These are phyloP conservation scores for Trichoderma atrobrunneum DNA, from an alignment of 2,329 filamentous ascomycete genomes.

Conservation along the genomic window DNA sequence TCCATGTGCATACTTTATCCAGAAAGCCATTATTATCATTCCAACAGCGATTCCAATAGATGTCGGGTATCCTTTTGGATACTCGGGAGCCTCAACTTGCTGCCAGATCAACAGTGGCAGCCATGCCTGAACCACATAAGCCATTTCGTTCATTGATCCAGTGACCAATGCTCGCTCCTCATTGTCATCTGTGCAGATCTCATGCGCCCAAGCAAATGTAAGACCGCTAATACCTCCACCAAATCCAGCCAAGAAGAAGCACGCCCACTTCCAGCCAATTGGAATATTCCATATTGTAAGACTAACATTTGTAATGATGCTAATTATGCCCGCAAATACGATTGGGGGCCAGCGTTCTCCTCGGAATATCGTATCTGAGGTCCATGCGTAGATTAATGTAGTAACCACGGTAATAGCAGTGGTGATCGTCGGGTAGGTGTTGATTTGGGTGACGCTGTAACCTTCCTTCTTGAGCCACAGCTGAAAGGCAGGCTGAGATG, in stretches of 20 bases:
- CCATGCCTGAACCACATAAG: conserved; percentile 68
- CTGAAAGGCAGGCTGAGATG: conserved; percentile 54
- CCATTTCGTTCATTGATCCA: conserved; percentile 66
- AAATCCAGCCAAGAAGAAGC: conserved; percentile 55
- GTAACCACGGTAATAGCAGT: conserved; percentile 53
- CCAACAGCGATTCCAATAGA: conserved; percentile 47
- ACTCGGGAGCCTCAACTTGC: conserved; percentile 59
- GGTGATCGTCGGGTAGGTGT: conserved; percentile 59
- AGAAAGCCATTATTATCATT: conserved; percentile 50
- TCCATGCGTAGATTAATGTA: conserved; percentile 64
- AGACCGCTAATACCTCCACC: conserved; percentile 47
- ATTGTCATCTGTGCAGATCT: conserved; percentile 50
- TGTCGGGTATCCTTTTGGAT: conserved; percentile 60
- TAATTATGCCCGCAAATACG: conserved; percentile 49
- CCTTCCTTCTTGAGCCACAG: conserved; percentile 46
- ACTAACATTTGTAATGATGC: conserved; percentile 40
- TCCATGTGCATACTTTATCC: conserved; percentile 45
- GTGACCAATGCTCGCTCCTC: conserved; percentile 67
- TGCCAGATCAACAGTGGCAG: conserved; percentile 65
- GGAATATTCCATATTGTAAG: conserved; percentile 47
- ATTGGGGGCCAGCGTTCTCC: conserved; percentile 64
- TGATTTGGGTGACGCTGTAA: conserved; percentile 42
- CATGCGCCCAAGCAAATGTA: conserved; percentile 49
- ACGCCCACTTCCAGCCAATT: conserved; percentile 60
- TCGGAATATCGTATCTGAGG: conserved; percentile 57